These are phyloP conservation scores for Brettanomyces anomalus DNA, from an alignment of 805 yeast species.

Conservation along the genomic window DNA sequence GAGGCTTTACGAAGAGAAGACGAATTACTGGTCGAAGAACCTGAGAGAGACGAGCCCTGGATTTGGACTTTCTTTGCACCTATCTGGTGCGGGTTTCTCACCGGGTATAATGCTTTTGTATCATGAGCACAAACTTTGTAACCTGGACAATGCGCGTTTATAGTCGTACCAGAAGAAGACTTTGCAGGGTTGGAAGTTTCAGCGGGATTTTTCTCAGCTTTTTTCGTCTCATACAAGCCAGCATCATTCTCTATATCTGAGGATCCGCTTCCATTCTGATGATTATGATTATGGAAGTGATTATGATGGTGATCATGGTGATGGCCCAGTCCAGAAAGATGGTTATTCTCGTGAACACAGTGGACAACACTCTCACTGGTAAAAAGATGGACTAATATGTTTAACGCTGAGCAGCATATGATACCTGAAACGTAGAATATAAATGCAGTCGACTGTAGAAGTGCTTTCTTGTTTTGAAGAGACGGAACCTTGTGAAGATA, in stretches of 20 bases:
- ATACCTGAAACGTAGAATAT: slow-evolving; percentile 43
- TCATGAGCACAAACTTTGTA: neutral
- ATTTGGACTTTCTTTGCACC: neutral
- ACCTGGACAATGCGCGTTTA: neutral
- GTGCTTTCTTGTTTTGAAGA: slow-evolving; percentile 14
- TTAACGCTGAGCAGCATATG: slow-evolving; percentile 47
- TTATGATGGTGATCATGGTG: slow-evolving; percentile 10
- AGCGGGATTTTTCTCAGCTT: too few species aligned
- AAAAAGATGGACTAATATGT: slow-evolving; percentile 56
- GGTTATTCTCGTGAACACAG: slow-evolving; percentile 56
- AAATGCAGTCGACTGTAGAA: slow-evolving; percentile 37
- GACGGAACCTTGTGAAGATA: slow-evolving; percentile 31
- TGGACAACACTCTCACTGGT: slow-evolving; percentile 82
- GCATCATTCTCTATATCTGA: neutral
- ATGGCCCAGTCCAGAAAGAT: slow-evolving; percentile 19
- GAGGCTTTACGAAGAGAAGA: neutral
- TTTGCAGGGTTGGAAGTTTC: too few species aligned
- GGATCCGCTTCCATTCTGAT: neutral
- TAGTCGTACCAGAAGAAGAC: neutral
- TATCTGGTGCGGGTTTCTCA: neutral
- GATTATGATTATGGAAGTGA: neutral
- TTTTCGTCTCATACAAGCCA: neutral
- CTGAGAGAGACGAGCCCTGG: neutral
- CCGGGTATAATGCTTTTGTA: neutral
- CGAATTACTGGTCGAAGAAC: neutral